A percentile compares a stretch with the other conserved stretches of the same genome.
These are phyloP conservation scores for Pisolithus orientalis DNA, from an alignment of 768 basidiomycete species.

Conservation along the genomic window DNA sequence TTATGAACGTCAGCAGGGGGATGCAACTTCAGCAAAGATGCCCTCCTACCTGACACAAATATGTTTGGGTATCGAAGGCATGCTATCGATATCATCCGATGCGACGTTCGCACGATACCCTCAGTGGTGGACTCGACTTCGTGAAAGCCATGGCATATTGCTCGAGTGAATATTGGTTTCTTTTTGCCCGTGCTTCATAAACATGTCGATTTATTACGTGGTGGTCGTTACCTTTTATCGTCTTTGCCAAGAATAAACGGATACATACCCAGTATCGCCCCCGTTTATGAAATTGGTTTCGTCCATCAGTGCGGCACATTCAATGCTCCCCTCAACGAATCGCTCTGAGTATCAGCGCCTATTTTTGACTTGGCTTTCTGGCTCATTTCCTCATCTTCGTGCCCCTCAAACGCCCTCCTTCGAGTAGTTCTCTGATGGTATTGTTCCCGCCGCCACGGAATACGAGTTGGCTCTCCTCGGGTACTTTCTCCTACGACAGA, in stretches of 20 bases:
- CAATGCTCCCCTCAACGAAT: conserved; percentile 87
- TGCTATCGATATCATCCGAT: conserved; percentile 88
- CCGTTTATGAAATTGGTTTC: conserved; percentile 90
- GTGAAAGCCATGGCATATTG: conserved; percentile 83
- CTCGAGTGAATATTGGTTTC: conserved; percentile 85
- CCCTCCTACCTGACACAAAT: conserved; percentile 73
- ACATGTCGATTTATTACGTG: conserved; percentile 57
- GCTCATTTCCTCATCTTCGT: conserved; percentile 42
- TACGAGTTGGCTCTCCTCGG: conserved; percentile 91
- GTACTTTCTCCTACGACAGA: conserved; percentile 88
- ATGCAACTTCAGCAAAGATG: neutral
- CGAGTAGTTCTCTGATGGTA: conserved; percentile 70
- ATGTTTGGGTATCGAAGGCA: conserved; percentile 84
- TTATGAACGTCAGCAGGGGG: neutral
- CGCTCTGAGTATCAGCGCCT: conserved; percentile 25
- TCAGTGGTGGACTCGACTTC: conserved; percentile 66
- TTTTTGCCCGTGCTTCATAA: conserved; percentile 92
- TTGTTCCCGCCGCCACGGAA: conserved; percentile 93
- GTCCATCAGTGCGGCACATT: conserved; percentile 92
- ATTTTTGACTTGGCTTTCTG: conserved; percentile 32
- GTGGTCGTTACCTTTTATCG: neutral
- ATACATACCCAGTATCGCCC: conserved; percentile 88
- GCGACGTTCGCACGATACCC: conserved; percentile 66
- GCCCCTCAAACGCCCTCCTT: conserved; percentile 62
- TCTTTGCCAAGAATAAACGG: neutral